A percentile compares a stretch with the other conserved stretches of the same genome.
Evolutionary conservation across 2,329 filamentous ascomycete genomes (phyloP).

Genomic region (Sporothrix pseudoabietina): DNA sequence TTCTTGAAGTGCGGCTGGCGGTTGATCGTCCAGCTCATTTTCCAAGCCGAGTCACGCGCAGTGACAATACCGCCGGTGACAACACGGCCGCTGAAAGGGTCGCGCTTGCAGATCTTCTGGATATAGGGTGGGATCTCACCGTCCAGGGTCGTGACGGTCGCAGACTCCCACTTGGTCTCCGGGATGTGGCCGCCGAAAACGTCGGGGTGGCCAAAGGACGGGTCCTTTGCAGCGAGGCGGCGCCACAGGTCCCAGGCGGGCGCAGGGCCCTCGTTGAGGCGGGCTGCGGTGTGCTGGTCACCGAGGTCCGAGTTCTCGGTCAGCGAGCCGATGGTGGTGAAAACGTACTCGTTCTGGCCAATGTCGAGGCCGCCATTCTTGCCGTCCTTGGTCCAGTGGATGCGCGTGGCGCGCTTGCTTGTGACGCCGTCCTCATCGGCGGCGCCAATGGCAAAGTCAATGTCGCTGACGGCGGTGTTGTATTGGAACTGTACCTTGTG

Average conservation of each 20-base stretch:
- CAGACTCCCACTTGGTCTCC: constrained; percentile 46
- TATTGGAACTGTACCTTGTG: constrained; percentile 42
- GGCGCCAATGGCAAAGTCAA: constrained; percentile 35
- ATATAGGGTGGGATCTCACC: constrained; percentile 40
- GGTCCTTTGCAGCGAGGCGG: constrained; percentile 43
- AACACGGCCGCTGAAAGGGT: constrained; percentile 40
- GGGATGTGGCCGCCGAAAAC: constrained; percentile 45
- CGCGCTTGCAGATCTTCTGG: constrained; percentile 39
- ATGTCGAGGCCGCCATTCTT: constrained; percentile 36
- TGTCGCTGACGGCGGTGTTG: constrained; percentile 34
- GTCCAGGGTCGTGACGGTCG: constrained; percentile 46
- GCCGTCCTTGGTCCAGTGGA: constrained; percentile 37
- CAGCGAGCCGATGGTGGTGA: constrained; percentile 46
- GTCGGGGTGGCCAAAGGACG: constrained; percentile 45
- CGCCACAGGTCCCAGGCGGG: constrained; percentile 48
- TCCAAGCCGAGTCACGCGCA: constrained; percentile 46
- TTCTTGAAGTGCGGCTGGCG: constrained; percentile 47
- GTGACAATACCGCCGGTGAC: constrained; percentile 44
- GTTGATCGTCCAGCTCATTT: constrained; percentile 46
- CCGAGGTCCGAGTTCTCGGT: constrained; percentile 43
- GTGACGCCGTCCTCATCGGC: constrained; percentile 25
- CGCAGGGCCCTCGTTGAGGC: constrained; percentile 40
- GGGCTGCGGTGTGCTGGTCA: constrained; percentile 40
- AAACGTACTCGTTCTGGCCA: constrained; percentile 42
- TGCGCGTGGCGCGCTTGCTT: constrained; percentile 37